Conservation (phyloP, 257 asterid genomes). For the Schizonepeta tenuifolia region DNA sequence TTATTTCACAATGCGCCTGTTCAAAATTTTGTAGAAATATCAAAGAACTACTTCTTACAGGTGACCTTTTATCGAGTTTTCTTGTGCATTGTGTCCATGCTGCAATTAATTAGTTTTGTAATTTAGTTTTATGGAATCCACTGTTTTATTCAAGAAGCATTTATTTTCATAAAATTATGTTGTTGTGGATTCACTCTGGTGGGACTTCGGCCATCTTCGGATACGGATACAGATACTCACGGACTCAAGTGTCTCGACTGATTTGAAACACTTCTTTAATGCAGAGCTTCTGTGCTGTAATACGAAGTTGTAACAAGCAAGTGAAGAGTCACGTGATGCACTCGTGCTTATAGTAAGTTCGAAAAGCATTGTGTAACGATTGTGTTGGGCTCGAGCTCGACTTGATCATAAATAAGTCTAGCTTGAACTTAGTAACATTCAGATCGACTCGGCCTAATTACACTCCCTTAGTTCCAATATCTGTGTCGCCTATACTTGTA, state of each 20-base stretch:
- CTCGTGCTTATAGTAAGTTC: too few relatives aligned
- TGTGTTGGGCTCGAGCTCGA: too few relatives aligned
- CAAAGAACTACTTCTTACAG: constrained; percentile 4
- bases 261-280: background rate
- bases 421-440: too few relatives aligned
- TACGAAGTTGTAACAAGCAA: background rate
- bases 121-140: background rate
- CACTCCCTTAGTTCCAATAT: too few relatives aligned
- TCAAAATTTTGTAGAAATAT: constrained; percentile 30
- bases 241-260: background rate
- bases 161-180: too few relatives aligned
- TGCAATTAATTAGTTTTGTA: background rate
- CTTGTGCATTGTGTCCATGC: background rate
- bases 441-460: too few relatives aligned
- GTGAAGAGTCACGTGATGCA: too few relatives aligned
- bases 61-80: background rate
- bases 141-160: too few relatives aligned
- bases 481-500: too few relatives aligned
- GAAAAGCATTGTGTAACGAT: too few relatives aligned
- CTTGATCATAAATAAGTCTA: too few relatives aligned
- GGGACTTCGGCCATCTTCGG: background rate
- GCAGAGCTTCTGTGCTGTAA: background rate
- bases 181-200: too few relatives aligned
- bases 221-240: background rate
- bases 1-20: constrained; percentile 48